Evolutionary conservation across 345 rosid genomes (phyloP), one percentile per base, ranked within the genome.

Genomic region (Geranium rotundifolium): DNA sequence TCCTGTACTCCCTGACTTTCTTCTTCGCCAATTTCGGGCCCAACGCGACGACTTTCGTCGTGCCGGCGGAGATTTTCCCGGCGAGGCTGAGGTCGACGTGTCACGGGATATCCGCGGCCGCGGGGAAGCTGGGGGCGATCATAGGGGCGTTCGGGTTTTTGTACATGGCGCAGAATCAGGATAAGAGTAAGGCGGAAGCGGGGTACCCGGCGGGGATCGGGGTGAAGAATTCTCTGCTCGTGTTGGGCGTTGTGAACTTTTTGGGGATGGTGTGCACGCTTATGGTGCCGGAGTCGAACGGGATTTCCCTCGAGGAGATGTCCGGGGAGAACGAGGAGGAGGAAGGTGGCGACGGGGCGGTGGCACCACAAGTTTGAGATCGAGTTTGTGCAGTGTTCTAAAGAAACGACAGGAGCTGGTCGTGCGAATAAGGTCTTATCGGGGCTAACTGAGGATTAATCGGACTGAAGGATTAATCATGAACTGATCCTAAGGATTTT

Each of bases 11-110:
- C 6, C 9, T 74, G n/a, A 74, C 81, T 12, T 77, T 77, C 74
- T 77, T 77, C 74, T 77, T 77, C 52, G 78, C 81, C 1, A 74
- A 77, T 66, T 77, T 74, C 15, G 81, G 81, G 10, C 81, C 81
- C 2, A 77, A 77, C 46, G 77, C 81, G n/a, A 77, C 81, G 27
- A 77, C 78, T 4, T 77, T 73, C 34, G 75, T 77, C 4, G 81
- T 74, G 54, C 81, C 81, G 0, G 81, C 81, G 0, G 81, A 74
- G 67, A 78, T 75, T 18, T 78, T 78, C 67, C 79, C 77, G 1
- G 77, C 82, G 5, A 66, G 79, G 70, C 59, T 75, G 7, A 69
- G 82, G 72, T 75, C 76, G 1, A 78, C 82, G 14, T 78, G 82
- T 74, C 79, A 78, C 18, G 78, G 81, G 7, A 74, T 77, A 59